Conservation (phyloP, 257 asterid genomes). For the Forsythia viridissima region DNA sequence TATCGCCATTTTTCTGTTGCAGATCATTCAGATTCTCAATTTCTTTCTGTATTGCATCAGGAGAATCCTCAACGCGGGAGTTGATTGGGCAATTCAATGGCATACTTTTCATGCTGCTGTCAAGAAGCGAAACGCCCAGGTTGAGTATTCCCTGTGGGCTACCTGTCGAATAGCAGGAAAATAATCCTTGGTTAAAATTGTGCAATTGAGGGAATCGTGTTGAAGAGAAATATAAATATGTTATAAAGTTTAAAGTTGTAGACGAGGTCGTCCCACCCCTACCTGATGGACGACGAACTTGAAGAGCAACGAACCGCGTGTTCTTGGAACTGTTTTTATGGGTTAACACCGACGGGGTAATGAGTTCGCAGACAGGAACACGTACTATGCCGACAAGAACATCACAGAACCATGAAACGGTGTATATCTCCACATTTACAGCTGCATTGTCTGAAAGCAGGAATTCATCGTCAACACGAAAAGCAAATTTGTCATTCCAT, state of each 20-base stretch:
- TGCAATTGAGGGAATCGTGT: too few species aligned
- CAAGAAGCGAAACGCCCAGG: constrained; percentile 64
- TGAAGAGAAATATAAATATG: too few species aligned
- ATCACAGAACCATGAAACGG: constrained; percentile 63
- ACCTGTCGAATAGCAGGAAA: constrained; percentile 17
- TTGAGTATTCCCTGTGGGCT: constrained; percentile 80
- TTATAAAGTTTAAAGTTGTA: too few species aligned
- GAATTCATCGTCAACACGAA: constrained; percentile 46
- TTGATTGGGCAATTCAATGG: constrained; percentile 25
- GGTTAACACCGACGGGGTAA: constrained; percentile 16
- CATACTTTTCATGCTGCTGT: constrained; percentile 47
- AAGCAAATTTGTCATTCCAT: constrained; percentile 72
- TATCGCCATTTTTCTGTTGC: background rate
- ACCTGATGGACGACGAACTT: constrained; percentile 62
- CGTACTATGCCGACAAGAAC: constrained; percentile 56
- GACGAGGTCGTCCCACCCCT: background rate
- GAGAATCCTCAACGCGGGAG: background rate
- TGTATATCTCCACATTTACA: constrained; percentile 59
- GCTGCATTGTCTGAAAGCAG: constrained; percentile 41
- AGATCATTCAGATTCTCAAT: background rate
- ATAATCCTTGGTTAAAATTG: background rate
- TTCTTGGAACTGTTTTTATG: constrained; percentile 8
- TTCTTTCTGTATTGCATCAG: constrained; percentile 13
- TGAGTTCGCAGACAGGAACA: constrained; percentile 49
- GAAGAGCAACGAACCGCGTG: constrained; percentile 59